These are phyloP conservation scores for Ascodesmis nigricans DNA, from an alignment of 495 filamentous ascomycete genomes.

Conservation along the genomic window DNA sequence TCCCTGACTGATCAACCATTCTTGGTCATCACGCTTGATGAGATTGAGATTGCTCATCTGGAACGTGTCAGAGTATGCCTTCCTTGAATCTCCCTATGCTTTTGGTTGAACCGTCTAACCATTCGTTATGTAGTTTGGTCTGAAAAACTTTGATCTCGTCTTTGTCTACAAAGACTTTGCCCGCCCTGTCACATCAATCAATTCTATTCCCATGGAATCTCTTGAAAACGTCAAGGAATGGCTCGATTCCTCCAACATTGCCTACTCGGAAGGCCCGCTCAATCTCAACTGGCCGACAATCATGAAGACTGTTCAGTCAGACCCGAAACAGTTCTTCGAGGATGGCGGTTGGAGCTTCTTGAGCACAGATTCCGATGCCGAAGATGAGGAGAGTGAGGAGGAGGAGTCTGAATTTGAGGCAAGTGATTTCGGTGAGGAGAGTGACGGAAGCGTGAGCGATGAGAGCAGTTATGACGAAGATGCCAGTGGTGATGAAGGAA, in stretches of 20 bases:
- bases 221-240: constrained; percentile 94
- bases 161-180: constrained; percentile 95
- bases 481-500: constrained; percentile 33
- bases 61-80: constrained; percentile 62
- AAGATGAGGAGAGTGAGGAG: constrained; percentile 53
- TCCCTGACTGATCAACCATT: constrained; percentile 95
- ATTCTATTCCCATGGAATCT: constrained; percentile 91
- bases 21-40: constrained; percentile 76
- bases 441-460: constrained; percentile 61
- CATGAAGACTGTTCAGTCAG: constrained; percentile 93
- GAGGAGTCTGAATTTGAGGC: constrained; percentile 89
- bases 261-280: constrained; percentile 82
- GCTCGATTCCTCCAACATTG: constrained; percentile 84
- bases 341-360: constrained; percentile 96
- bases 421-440: constrained; percentile 56
- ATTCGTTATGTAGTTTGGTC: constrained; percentile 41
- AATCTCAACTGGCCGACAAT: constrained; percentile 98
- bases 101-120: constrained; percentile 5
- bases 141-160: constrained; percentile 98
- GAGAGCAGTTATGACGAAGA: constrained; percentile 65
- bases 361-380: constrained; percentile 65
- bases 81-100: background rate
- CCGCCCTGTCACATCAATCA: constrained; percentile 70
- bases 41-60: constrained; percentile 89
- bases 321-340: constrained; percentile 83